Percentiles rank a stretch among this genome's conserved stretches.
Conservation (phyloP, 768 basidiomycete genomes). For the Podaxis carcinomalis region DNA sequence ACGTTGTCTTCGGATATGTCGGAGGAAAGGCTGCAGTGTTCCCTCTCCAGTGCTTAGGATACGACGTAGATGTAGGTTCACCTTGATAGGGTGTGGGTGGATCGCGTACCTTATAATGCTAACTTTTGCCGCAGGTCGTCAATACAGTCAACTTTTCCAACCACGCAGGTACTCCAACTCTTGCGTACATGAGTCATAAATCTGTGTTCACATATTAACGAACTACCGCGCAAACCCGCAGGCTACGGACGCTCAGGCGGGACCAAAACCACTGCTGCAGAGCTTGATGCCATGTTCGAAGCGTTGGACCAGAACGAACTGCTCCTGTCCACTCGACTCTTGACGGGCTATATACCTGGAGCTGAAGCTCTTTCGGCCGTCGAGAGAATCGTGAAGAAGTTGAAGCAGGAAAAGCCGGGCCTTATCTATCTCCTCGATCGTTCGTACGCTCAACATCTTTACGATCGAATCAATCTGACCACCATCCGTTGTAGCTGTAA, state of each 20-base stretch:
- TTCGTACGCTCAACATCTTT: slow-evolving; percentile 34
- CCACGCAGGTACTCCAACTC: slow-evolving; percentile 63
- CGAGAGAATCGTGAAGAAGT: slow-evolving; percentile 51
- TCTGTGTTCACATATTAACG: background rate
- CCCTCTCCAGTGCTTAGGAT: slow-evolving; percentile 82
- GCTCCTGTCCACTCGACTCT: slow-evolving; percentile 61
- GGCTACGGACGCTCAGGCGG: slow-evolving; percentile 85
- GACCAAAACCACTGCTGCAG: slow-evolving; percentile 68
- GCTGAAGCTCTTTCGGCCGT: slow-evolving; percentile 74
- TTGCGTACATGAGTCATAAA: slow-evolving; percentile 12
- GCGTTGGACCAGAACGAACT: slow-evolving; percentile 75
- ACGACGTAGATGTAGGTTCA: slow-evolving; percentile 84
- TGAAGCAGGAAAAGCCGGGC: slow-evolving; percentile 53
- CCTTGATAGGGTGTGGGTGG: slow-evolving; percentile 2
- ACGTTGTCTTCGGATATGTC: slow-evolving; percentile 92
- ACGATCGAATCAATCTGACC: background rate
- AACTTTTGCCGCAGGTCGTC: slow-evolving; percentile 48
- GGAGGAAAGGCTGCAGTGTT: slow-evolving; percentile 81
- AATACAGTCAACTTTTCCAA: slow-evolving; percentile 96
- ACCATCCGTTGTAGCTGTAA: slow-evolving; percentile 58
- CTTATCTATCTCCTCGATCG: slow-evolving; percentile 91
- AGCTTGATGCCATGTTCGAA: slow-evolving; percentile 73
- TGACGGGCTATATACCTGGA: slow-evolving; percentile 91
- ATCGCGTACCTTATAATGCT: slow-evolving; percentile 4
- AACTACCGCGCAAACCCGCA: slow-evolving; percentile 23